Evolutionary conservation across 1,284 basidiomycete genomes (phyloP), one percentile per base, ranked within the genome.

Genomic region (Phlebopus sp.): DNA sequence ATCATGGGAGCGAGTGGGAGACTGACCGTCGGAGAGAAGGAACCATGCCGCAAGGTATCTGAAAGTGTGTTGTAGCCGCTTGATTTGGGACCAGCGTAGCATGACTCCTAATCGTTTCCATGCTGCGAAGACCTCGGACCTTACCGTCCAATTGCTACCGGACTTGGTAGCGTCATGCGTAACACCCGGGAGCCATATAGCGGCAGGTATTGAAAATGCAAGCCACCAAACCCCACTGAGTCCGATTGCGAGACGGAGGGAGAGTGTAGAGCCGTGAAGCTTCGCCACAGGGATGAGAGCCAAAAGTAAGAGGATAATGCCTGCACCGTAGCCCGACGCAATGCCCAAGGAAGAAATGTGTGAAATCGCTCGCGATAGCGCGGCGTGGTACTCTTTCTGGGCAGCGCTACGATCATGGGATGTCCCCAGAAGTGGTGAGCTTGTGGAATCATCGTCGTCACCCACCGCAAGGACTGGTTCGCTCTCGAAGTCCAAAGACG

Each of bases 11-110:
- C 4, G 27, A 27, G 21, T 23, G 1, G 23, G 14, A 14, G 15
- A 63, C 78, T 43, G 44, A 90, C 90, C 90, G 61, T 96, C 92
- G 1, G 89, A 92, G 25, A 97, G 78, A 11, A 96, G 76, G 62
- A 96, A 92, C 92, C 93, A 96, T 0, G 93, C 90, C 4, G 84
- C 77, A 34, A 96, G 82, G 59, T 91, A 95, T 50, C 78, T 76
- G 72, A 94, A 97, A 0, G 92, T 90, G 59, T 92, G 86, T 30
- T 77, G 75, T n/a, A 95, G 71, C 49, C 77, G 77, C 63, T 76
- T 77, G 29, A 94, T 80, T 60, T 94, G 83, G 4, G 64, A 64
- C 69, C 79, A 83, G 1, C 71, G 72, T 11, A 94, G 69, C 86
- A 92, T 92, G 30, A 71, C 71, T 0, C 77, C 78, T 0, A 91